Evolutionary conservation across 805 yeast species (phyloP).

Genomic region (Cyberlindnera mycetangii): DNA sequence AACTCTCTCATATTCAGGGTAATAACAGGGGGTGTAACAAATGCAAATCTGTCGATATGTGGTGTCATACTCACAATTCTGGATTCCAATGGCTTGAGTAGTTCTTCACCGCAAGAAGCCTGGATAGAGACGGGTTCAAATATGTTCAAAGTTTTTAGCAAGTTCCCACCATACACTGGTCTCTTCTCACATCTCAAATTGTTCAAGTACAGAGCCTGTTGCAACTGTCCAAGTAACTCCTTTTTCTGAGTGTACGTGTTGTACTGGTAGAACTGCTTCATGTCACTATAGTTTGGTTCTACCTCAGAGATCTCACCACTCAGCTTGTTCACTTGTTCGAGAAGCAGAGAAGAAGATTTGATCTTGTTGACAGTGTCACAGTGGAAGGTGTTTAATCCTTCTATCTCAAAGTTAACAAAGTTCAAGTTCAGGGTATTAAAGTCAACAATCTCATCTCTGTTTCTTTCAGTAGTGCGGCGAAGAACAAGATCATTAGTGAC

Average conservation of each 20-base stretch:
- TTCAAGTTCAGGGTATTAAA: slow-evolving; percentile 59
- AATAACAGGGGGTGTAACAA: slow-evolving; percentile 84
- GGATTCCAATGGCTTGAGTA: slow-evolving; percentile 41
- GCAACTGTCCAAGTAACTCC: slow-evolving; percentile 48
- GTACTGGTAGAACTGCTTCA: slow-evolving; percentile 58
- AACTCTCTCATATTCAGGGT: slow-evolving; percentile 65
- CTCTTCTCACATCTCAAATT: slow-evolving; percentile 55
- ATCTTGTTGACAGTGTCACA: slow-evolving; percentile 41
- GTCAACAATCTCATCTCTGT: slow-evolving; percentile 37
- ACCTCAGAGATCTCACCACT: slow-evolving; percentile 32
- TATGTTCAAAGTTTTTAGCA: slow-evolving; percentile 42
- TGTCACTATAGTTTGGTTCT: slow-evolving; percentile 33
- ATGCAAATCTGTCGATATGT: slow-evolving; percentile 70
- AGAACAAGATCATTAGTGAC: slow-evolving; percentile 39
- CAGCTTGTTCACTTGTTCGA: slow-evolving; percentile 41
- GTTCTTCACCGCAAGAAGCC: slow-evolving; percentile 23
- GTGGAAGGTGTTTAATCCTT: slow-evolving; percentile 42
- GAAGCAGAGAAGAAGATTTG: slow-evolving; percentile 46
- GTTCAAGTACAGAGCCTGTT: slow-evolving; percentile 62
- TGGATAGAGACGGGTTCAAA: slow-evolving; percentile 29
- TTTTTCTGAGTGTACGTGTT: slow-evolving; percentile 50
- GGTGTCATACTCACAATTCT: slow-evolving; percentile 42
- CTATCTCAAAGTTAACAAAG: slow-evolving; percentile 43
- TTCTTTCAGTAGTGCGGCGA: slow-evolving; percentile 30
- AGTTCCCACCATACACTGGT: slow-evolving; percentile 68